Evolutionary conservation across 106 monocot species (phyloP), one percentile per base, ranked within the genome.

Genomic region (Vanilla planifolia): DNA sequence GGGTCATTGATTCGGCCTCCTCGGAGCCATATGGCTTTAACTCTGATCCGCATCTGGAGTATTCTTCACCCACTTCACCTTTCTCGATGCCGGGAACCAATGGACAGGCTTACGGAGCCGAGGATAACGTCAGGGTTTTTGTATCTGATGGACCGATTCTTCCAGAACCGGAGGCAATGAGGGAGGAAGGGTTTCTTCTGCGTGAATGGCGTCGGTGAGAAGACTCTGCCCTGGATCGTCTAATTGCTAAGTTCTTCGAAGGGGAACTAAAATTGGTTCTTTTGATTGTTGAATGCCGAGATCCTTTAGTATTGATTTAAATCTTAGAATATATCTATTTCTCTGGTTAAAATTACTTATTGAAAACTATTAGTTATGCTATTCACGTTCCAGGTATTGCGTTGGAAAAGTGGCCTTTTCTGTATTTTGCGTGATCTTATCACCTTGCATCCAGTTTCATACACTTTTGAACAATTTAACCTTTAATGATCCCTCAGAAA

Each of bases 201-300:
- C 40, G 43, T 40, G 61, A 61, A 35, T 61, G 61, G 61, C 40
- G 43, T 24, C 61, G 61, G 61, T 61, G 43, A 61, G 61, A 26
- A 7, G 14, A 14, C 26, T 43, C 27, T 61, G 36, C 36, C 9
- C 36, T 37, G 9, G 36, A 37, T 37, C n/a, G n/a, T n/a, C n/a
- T n/a, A n/a, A n/a, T n/a, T n/a, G n/a, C n/a, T n/a, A n/a, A n/a
- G n/a, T n/a, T n/a, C n/a, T n/a, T n/a, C n/a, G n/a, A n/a, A n/a
- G n/a, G n/a, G n/a, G n/a, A n/a, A n/a, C n/a, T n/a, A n/a, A n/a
- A n/a, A n/a, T n/a, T n/a, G n/a, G n/a, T n/a, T n/a, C n/a, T n/a
- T n/a, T n/a, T n/a, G n/a, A n/a, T n/a, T n/a, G n/a, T n/a, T n/a
- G n/a, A n/a, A n/a, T n/a, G n/a, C n/a, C n/a, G n/a, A n/a, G n/a